Percentiles rank a stretch among this genome's conserved stretches.
Conservation (phyloP, 1,284 basidiomycete genomes). For the Cystobasidium pallidum region DNA sequence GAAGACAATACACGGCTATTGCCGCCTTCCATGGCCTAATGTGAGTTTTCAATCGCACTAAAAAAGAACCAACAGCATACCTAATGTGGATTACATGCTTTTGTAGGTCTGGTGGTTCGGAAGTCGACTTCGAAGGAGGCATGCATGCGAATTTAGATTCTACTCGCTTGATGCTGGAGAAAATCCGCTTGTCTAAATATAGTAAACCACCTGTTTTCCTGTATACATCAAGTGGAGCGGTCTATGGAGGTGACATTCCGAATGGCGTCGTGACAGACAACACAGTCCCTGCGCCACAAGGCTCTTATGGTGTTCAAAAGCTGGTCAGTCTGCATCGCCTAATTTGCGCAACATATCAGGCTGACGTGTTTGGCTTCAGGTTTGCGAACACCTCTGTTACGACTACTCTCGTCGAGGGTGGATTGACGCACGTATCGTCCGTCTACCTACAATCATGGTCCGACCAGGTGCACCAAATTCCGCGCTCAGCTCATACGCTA, state of each 20-base stretch:
- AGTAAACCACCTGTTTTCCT: conserved; percentile 61
- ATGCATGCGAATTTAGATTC: conserved; percentile 68
- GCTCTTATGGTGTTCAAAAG: conserved; percentile 39
- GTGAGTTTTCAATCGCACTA: not conserved
- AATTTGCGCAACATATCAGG: not conserved
- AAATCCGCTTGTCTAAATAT: conserved; percentile 57
- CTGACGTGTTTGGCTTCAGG: not conserved
- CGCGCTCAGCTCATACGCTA: conserved; percentile 67
- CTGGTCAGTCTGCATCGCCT: not conserved
- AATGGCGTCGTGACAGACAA: conserved; percentile 55
- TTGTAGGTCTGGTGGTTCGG: conserved; percentile 70
- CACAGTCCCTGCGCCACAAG: conserved; percentile 48
- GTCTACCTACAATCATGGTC: conserved; percentile 67
- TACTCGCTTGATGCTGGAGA: conserved; percentile 63
- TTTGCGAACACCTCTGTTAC: conserved; percentile 66
- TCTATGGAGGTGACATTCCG: conserved; percentile 67
- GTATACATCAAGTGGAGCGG: conserved; percentile 67
- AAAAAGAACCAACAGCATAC: not conserved
- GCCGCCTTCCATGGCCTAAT: conserved; percentile 43
- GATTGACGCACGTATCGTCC: conserved; percentile 66
- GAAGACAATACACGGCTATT: conserved; percentile 35
- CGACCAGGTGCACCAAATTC: conserved; percentile 65
- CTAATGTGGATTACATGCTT: not conserved
- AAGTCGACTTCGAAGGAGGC: conserved; percentile 67
- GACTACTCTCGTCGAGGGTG: conserved; percentile 68